Conservation (phyloP, 495 filamentous ascomycete species). For the Penicillium malachiteum region DNA sequence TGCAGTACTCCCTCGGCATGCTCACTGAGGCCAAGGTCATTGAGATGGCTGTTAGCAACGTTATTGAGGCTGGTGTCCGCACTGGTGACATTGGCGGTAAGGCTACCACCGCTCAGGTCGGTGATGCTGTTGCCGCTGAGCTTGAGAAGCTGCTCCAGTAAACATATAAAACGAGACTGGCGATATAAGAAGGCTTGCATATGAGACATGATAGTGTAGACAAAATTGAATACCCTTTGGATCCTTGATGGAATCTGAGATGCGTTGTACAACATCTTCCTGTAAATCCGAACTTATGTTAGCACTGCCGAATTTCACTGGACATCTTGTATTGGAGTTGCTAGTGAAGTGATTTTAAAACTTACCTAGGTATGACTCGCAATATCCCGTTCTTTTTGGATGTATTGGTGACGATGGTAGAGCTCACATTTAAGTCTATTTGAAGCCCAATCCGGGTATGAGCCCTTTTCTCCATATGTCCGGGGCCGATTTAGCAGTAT, state of each 20-base stretch:
- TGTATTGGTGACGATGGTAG: too few species aligned
- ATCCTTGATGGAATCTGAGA: constrained; percentile 3
- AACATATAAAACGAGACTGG: constrained; percentile 7
- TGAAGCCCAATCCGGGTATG: too few species aligned
- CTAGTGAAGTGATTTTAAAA: too few species aligned
- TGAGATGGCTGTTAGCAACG: constrained; percentile 52
- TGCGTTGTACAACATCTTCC: not conserved
- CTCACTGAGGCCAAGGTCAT: constrained; percentile 51
- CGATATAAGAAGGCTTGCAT: constrained; percentile 8
- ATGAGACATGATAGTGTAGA: constrained; percentile 27
- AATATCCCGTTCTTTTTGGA: too few species aligned
- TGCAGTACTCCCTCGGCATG: constrained; percentile 53
- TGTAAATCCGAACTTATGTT: not conserved
- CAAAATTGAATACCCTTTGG: constrained; percentile 32
- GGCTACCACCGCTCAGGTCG: constrained; percentile 50
- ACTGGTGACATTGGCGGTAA: constrained; percentile 57
- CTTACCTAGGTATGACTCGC: too few species aligned
- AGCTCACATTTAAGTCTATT: too few species aligned
- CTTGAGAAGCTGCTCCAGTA: constrained; percentile 48
- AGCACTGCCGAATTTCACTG: too few species aligned
- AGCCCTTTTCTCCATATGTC: too few species aligned
- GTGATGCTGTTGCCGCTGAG: constrained; percentile 52
- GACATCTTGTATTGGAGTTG: too few species aligned
- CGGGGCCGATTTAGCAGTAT: too few species aligned
- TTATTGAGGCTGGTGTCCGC: constrained; percentile 51